Evolutionary conservation across 768 basidiomycete genomes (phyloP).

Genomic region (Tulasnella calospora): DNA sequence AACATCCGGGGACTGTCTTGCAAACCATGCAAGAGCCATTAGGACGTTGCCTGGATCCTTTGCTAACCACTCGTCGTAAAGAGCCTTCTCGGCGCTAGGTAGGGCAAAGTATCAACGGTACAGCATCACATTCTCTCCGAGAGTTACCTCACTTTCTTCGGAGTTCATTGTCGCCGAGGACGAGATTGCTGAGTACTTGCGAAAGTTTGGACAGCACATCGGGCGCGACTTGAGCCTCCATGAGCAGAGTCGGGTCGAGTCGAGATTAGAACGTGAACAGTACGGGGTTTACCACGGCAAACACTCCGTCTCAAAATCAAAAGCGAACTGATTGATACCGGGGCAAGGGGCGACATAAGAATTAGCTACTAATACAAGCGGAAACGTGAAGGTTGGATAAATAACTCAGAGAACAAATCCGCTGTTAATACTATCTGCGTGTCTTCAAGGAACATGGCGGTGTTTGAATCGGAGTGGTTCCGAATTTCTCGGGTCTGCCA

Average conservation of each 20-base stretch:
- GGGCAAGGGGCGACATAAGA: not conserved
- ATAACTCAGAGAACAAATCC: not conserved
- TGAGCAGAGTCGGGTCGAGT: not conserved
- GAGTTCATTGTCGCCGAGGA: constrained; percentile 78
- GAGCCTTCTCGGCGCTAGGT: constrained; percentile 67
- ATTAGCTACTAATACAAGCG: not conserved
- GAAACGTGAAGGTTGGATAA: not conserved
- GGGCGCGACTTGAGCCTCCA: constrained; percentile 36
- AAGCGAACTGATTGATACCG: not conserved
- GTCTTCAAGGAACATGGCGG: not conserved
- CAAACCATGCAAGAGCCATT: constrained; percentile 73
- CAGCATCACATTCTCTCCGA: not conserved
- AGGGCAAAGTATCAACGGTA: not conserved
- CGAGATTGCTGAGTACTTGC: constrained; percentile 79
- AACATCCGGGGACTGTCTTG: constrained; percentile 70
- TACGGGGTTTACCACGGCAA: not conserved
- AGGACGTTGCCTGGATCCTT: constrained; percentile 76
- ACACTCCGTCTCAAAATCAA: not conserved
- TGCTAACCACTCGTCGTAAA: constrained; percentile 65
- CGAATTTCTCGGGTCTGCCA: not conserved
- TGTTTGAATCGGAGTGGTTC: not conserved
- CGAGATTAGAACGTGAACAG: not conserved
- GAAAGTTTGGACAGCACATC: constrained; percentile 73
- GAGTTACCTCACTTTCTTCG: constrained; percentile 53
- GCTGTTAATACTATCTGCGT: not conserved